These are phyloP conservation scores for Entrophospora sp. DNA, from an alignment of 192 early-diverging fungal genomes.

Conservation along the genomic window DNA sequence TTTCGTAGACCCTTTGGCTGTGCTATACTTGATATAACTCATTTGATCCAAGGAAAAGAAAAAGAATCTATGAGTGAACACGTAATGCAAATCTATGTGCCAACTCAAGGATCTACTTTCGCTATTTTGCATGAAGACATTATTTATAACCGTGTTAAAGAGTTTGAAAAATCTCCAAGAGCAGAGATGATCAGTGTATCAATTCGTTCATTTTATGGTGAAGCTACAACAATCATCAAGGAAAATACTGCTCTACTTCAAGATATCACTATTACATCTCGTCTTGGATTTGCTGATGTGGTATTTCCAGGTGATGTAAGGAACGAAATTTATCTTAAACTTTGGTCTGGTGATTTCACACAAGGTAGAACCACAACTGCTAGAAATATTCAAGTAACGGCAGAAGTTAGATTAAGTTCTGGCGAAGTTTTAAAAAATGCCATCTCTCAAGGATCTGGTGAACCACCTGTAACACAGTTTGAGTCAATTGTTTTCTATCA, in stretches of 20 bases:
- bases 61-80: too few species aligned
- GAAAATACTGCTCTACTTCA: slow-evolving; percentile 31
- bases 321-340: slow-evolving; percentile 53
- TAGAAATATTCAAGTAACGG: slow-evolving; percentile 50
- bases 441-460: too few species aligned
- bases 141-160: too few species aligned
- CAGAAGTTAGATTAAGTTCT: slow-evolving; percentile 46
- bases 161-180: slow-evolving; percentile 30
- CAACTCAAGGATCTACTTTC: slow-evolving; percentile 39
- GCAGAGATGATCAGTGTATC: slow-evolving; percentile 37
- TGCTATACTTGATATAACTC: too few species aligned
- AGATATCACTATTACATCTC: too few species aligned
- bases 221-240: slow-evolving; percentile 28
- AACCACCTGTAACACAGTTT: too few species aligned
- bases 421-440: slow-evolving; percentile 45
- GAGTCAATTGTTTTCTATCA: slow-evolving; percentile 55
- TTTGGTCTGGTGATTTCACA: slow-evolving; percentile 46
- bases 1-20: slow-evolving; percentile 44
- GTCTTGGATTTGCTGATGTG: too few species aligned
- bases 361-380: slow-evolving; percentile 25
- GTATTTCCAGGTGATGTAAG: too few species aligned
- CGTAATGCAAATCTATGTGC: slow-evolving; percentile 41
- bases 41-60: too few species aligned
- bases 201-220: too few species aligned
- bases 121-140: too few species aligned